phyloP scores from a whole-genome alignment of 1,284 basidiomycete genomes.

The Anthracocystis panici-leucophaei region DNA sequence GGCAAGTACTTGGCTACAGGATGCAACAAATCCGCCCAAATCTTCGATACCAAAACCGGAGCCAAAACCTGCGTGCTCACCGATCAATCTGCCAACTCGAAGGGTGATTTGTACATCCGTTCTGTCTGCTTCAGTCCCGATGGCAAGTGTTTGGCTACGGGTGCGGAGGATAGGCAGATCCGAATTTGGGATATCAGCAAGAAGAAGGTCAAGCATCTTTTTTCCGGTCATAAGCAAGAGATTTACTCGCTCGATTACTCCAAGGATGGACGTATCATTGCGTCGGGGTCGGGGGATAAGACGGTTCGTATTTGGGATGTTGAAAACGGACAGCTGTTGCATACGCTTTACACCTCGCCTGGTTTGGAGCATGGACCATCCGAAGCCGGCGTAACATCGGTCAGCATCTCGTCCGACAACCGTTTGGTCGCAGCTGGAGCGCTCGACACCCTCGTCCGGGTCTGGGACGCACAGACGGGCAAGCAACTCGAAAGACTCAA shows the following conservation, averaged over 20 bases:
- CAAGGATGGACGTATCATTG: conserved; percentile 81
- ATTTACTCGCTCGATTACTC: conserved; percentile 90
- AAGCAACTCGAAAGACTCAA: conserved; percentile 80
- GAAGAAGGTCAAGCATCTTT: conserved; percentile 74
- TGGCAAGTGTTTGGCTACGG: conserved; percentile 67
- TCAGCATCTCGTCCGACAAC: conserved; percentile 84
- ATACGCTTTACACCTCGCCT: conserved; percentile 67
- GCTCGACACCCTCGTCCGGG: conserved; percentile 84
- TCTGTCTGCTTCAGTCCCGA: conserved; percentile 68
- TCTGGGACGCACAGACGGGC: conserved; percentile 85
- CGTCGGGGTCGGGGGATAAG: conserved; percentile 89
- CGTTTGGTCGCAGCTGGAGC: conserved; percentile 84
- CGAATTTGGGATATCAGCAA: conserved; percentile 81
- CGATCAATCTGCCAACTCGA: conserved; percentile 73
- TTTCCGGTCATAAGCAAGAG: conserved; percentile 87
- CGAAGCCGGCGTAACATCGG: conserved; percentile 80
- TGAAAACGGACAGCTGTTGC: conserved; percentile 72
- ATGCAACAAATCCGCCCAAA: conserved; percentile 89
- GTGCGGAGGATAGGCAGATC: conserved; percentile 68
- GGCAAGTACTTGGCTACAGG: conserved; percentile 89
- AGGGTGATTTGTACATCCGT: conserved; percentile 68
- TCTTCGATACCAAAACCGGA: conserved; percentile 88
- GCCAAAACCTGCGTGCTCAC: conserved; percentile 75
- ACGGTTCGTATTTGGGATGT: conserved; percentile 91
- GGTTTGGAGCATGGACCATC: conserved; percentile 73